Evolutionary conservation across 140 eudicot genomes (phyloP).

Genomic region (Bidens hawaiensis): DNA sequence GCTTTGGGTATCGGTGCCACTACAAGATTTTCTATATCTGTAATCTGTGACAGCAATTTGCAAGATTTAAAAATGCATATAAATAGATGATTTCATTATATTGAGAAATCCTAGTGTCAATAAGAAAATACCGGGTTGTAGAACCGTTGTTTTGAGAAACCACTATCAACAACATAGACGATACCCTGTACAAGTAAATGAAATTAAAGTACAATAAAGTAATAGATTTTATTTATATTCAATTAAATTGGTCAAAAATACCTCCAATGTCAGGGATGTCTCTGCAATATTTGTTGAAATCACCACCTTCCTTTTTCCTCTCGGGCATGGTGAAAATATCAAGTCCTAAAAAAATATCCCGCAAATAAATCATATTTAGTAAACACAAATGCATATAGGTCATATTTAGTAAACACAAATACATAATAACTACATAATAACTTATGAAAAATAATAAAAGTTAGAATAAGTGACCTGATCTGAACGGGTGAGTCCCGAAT

Average conservation of each 20-base stretch:
- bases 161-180: slow-evolving; percentile 92
- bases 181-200: slow-evolving; percentile 56
- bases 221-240: neutral
- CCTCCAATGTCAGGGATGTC: slow-evolving; percentile 96
- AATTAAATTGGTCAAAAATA: slow-evolving; percentile 20
- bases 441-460: neutral
- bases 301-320: slow-evolving; percentile 94
- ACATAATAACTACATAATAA: neutral
- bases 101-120: neutral
- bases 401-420: neutral
- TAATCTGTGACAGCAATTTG: slow-evolving; percentile 41
- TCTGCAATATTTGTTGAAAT: slow-evolving; percentile 98
- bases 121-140: slow-evolving; percentile 71
- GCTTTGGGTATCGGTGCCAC: slow-evolving; percentile 97
- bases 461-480: slow-evolving; percentile 62
- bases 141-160: slow-evolving; percentile 90
- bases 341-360: slow-evolving; percentile 53
- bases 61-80: neutral
- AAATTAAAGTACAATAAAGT: neutral
- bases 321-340: slow-evolving; percentile 86
- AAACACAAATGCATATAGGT: neutral
- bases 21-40: slow-evolving; percentile 88
- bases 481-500: slow-evolving; percentile 95
- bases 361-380: slow-evolving; percentile 1
- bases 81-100: neutral